Evolutionary conservation across 1,284 basidiomycete genomes (phyloP), one percentile per base, ranked within the genome.

Genomic region (Cutaneotrichosporon mucoides): DNA sequence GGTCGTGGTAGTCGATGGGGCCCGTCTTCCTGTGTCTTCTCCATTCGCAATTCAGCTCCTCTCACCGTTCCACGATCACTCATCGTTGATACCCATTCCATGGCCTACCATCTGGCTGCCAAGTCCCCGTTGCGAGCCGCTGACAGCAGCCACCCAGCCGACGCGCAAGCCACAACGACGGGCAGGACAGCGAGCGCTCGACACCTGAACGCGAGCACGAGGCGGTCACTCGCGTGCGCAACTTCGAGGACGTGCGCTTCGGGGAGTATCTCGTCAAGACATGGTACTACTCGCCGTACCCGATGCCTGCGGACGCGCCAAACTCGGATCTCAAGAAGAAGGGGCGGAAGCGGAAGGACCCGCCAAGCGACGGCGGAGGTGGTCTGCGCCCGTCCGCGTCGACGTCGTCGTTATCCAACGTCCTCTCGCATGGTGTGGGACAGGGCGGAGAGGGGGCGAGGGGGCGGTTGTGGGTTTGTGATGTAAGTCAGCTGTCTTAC

Each of bases 281-380:
- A n/a, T 77, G 77, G 76, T 92, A 92, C 78, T 91, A 88, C 75
- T 92, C 90, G 2, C 90, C 90, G 1, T 93, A 92, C 72, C 90
- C 90, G 12, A 76, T 88, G 37, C 82, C 81, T 9, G 86, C 35
- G 11, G 53, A 55, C 9, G 15, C 35, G 33, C 9, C 34, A 13
- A 33, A 35, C 4, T 6, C 33, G 46, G 34, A 10, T 10, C 24
- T 10, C 6, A 34, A 35, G 36, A 37, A 44, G 43, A 41, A 54
- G 24, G 64, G 60, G 9, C 36, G 56, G 38, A 60, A 62, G 45
- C 50, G 61, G 8, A 62, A 62, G 35, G 53, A 62, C 15, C 46
- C 54, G 4, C 45, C 50, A 11, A 36, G 15, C 34, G 42, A 45
- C 1, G 50, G 50, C 9, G 24, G 24, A 24, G 24, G 24, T 24